Base-by-base conservation (phyloP, 1,284 basidiomycete genomes). In the Lignosus rhinocerotis region DNA sequence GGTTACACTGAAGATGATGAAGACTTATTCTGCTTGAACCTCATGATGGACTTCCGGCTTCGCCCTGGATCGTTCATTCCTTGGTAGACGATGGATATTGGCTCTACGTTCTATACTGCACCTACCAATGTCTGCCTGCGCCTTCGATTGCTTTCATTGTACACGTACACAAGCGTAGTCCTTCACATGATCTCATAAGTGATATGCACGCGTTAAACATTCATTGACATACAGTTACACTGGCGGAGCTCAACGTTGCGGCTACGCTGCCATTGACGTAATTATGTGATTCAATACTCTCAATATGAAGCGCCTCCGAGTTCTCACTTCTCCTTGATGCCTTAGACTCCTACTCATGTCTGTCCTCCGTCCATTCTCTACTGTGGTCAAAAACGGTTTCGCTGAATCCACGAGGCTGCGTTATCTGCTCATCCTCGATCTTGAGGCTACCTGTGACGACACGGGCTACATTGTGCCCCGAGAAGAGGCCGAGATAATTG, bases 1-100 rank as follows among this genome's bases (percentile, higher is more conserved):
- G 96, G 86, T 1, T 93, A 83, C 70, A 94, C 91, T 1, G 80
- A 67, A n/a, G 83, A 90, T 0, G 93, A 95, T 1, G 86, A 90
- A 0, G 84, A 89, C 60, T 74, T 97, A 78, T 67, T 93, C 43
- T 98, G 96, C 75, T 75, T 96, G 63, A 78, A 94, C 66, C 77
- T 98, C 55, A 78, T 77, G 58, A 86, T 96, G 53, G 85, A 92
- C 73, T 93, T 93, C 68, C 83, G 70, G 61, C 61, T 58, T 17
- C 58, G 51, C 50, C 58, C 61, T 41, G 59, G 55, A 39, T 61
- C 59, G 11, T 49, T 58, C 34, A 31, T 63, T 14, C 45, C 56
- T n/a, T 63, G 61, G 61, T 63, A 31, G 46, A 47, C 3, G 46
- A 17, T 14, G 39, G 11, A 42, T 17, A 11, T n/a, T 16, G 3